phyloP scores from a whole-genome alignment of 768 basidiomycete genomes.

The Rhizopogon vinicolor region DNA sequence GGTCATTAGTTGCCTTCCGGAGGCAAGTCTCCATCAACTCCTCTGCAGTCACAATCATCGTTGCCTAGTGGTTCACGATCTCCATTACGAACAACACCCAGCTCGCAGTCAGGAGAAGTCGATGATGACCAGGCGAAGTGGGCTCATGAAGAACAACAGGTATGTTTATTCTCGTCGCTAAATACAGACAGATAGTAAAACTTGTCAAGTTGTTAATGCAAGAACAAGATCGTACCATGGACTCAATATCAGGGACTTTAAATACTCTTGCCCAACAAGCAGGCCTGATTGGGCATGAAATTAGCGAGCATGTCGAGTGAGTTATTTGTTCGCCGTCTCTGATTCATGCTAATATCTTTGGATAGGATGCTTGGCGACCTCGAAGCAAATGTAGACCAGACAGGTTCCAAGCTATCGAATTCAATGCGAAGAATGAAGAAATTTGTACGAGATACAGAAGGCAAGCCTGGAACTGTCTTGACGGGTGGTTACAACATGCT shows the following conservation, averaged over 20 bases:
- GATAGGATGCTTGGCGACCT: constrained; percentile 77
- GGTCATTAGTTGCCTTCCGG: not conserved
- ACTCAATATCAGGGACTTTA: constrained; percentile 83
- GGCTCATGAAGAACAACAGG: constrained; percentile 86
- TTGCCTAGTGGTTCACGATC: constrained; percentile 15
- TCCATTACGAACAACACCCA: constrained; percentile 5
- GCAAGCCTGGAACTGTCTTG: constrained; percentile 28
- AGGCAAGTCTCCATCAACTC: constrained; percentile 4
- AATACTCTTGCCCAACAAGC: constrained; percentile 86
- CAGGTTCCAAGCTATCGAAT: constrained; percentile 58
- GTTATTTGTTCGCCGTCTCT: constrained; percentile 17
- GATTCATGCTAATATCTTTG: not conserved
- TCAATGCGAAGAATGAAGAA: constrained; percentile 70
- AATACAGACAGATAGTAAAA: not conserved
- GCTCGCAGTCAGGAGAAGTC: constrained; percentile 17
- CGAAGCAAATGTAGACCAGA: constrained; percentile 64
- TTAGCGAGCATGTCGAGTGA: constrained; percentile 87
- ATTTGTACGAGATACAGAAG: constrained; percentile 84
- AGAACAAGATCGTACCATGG: constrained; percentile 87
- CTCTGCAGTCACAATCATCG: constrained; percentile 15
- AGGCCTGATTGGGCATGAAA: constrained; percentile 90
- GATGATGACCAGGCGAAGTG: constrained; percentile 74
- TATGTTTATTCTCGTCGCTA: constrained; percentile 18
- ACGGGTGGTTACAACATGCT: not conserved
- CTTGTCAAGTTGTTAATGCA: constrained; percentile 68